A percentile compares a stretch with the other conserved stretches of the same genome.
Conservation (phyloP, 208 protist genomes). For the Vickermania spadyakhi region DNA sequence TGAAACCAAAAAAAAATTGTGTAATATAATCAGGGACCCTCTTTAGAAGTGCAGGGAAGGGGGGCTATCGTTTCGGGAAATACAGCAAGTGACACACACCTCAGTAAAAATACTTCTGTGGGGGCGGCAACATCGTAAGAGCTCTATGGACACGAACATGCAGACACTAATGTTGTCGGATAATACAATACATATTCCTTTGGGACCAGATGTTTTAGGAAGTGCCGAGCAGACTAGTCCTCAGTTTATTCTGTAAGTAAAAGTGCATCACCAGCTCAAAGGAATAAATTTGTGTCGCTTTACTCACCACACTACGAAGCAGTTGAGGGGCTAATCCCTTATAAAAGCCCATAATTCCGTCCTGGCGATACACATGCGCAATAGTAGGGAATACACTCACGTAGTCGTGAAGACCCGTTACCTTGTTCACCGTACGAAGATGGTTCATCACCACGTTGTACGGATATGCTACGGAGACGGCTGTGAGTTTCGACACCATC, state of each 20-base stretch:
- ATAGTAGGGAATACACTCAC: slow-evolving; percentile 49
- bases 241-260: slow-evolving; percentile 30
- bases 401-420: slow-evolving; percentile 69
- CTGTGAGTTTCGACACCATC: slow-evolving; percentile 68
- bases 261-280: slow-evolving; percentile 74
- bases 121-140: no score
- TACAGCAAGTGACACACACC: no score
- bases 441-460: slow-evolving; percentile 91
- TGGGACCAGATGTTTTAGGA: no score
- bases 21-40: no score
- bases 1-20: no score
- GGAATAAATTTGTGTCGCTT: slow-evolving; percentile 81
- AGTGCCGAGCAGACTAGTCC: no score
- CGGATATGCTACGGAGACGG: slow-evolving; percentile 67
- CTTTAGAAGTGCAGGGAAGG: no score
- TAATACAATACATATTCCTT: no score
- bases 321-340: slow-evolving; percentile 81
- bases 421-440: slow-evolving; percentile 77
- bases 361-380: slow-evolving; percentile 53
- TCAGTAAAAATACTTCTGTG: no score
- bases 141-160: no score
- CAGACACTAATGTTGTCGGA: no score
- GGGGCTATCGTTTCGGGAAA: no score
- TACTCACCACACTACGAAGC: slow-evolving; percentile 76
- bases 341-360: slow-evolving; percentile 84